Base-by-base conservation (phyloP, 768 basidiomycete genomes). In the Gyrodon lividus region DNA sequence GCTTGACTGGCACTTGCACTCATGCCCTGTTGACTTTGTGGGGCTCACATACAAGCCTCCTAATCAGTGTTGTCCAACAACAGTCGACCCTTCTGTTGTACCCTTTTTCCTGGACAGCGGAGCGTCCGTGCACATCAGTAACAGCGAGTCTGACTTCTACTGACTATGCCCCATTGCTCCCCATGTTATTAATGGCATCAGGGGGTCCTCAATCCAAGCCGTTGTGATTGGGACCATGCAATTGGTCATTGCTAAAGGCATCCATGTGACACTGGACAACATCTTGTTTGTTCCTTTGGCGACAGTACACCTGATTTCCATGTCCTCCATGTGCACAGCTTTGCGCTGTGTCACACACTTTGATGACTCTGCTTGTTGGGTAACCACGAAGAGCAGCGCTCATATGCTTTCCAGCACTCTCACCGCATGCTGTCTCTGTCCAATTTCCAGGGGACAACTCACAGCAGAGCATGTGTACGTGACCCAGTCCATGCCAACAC, bases 261-360 rank as follows among this genome's bases (percentile, higher is more conserved):
- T 51, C 13, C 43, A 50, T 8, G 19, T 66, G 17, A 52, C 35
- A 0, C 50, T 68, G 0, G 5, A 53, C 4, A 31, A 64, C 37
- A 56, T 57, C 2, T 57, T 66, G 0, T 64, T 57, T 33, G 55
- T 65, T 7, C 67, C 67, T 26, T 50, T 52, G 5, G 56, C 62
- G 1, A 55, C 60, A 10, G 58, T 69, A 4, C 41, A 44, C 14
- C 61, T 67, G 3, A 50, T 70, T 4, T 70, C 64, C 5, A 52
- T 70, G 3, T 50, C 56, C 8, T 3, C 50, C 2, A 46, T 71
- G 1, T 52, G 63, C 10, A 39, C 28, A 1, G 45, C 56, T 6
- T 43, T 52, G 5, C 44, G 51, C 2, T 51, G 46, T 13, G 17
- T 42, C 0, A 33, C 56, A 58, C 24, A 69, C n/a, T n/a, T 71